Evolutionary conservation across 805 yeast genomes (phyloP), one percentile per base, ranked within the genome.

Genomic region (Blastobotrys americana): DNA sequence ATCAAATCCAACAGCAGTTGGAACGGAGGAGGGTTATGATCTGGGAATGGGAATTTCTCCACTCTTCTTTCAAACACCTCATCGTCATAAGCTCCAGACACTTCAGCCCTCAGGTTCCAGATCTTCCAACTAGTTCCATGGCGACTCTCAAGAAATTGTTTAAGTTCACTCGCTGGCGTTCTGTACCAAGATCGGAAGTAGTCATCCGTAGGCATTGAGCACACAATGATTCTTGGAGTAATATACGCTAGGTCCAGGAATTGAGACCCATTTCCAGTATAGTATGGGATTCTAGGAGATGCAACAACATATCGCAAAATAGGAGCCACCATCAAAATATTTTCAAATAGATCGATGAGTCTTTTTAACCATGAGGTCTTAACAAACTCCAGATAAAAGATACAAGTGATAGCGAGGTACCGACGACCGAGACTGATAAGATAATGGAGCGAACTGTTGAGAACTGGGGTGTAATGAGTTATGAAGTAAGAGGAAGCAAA

Each of bases 1-100:
- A 78, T 67, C 3, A 73, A 57, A 2, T 57, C 52, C 3, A 74
- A 58, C 6, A 89, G 55, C n/a, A 73, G 53, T 1, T 60, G 47
- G 39, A 89, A 71, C 1, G 86, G 74, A 0, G 95, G 85, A 0
- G 93, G 79, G 40, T 74, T 73, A 59, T 89, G 96, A 59, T 90
- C 97, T 8, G 78, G 72, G 65, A 83, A 80, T 0, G 88, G 93
- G 44, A 56, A 64, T 45, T 67, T 66, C 15, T 58, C 48, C 15
- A 77, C 73, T 35, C 42, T 22, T 22, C 50, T 54, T 35, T 57
- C 60, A 28, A 68, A 52, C 13, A 61, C 67, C 1, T 49, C 52
- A 17, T 70, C 69, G 6, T 73, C 73, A 19, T 66, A 63, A 9
- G 48, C 55, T 19, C 68, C 66, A 16, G 63, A 60, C 0, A 71